Percentiles rank a stretch among this genome's conserved stretches.
phyloP scores from a whole-genome alignment of 106 monocot genomes.

The Hemerocallis citrina region DNA sequence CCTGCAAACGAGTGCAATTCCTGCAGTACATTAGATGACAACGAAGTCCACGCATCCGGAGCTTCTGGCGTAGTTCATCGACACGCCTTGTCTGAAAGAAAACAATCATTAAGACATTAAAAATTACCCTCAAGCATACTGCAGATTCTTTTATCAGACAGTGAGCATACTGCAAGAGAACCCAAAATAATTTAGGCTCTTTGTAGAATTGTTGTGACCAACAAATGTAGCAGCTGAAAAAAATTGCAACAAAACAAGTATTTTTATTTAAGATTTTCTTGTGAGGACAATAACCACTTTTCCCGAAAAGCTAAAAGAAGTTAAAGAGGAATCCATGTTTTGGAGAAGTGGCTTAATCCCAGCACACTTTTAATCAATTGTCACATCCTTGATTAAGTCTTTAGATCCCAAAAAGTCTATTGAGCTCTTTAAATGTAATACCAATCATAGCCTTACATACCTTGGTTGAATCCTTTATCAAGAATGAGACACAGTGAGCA shows the following conservation, averaged over 20 bases:
- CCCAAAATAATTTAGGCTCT: too few species aligned
- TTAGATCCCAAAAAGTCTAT: too few species aligned
- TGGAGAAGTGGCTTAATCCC: too few species aligned
- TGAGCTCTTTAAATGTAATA: too few species aligned
- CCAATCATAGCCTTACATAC: not conserved
- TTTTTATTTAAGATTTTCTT: not conserved
- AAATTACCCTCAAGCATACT: too few species aligned
- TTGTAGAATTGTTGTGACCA: too few species aligned
- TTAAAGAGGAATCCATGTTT: not conserved
- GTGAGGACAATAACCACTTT: not conserved
- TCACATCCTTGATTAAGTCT: too few species aligned
- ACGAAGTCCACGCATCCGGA: constrained; percentile 76
- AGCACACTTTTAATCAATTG: too few species aligned
- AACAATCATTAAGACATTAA: not conserved
- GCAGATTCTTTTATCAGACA: too few species aligned
- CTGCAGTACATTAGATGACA: constrained; percentile 96
- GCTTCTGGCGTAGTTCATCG: constrained; percentile 67
- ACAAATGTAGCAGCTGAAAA: too few species aligned
- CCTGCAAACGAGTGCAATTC: constrained; percentile 74
- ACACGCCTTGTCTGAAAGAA: constrained; percentile 41
- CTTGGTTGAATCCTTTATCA: constrained; percentile 56
- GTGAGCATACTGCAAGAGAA: too few species aligned
- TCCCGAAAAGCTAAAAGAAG: not conserved
- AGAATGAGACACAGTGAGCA: constrained; percentile 72
- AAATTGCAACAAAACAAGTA: not conserved